Conservation (phyloP, 208 protist species). For the Acanthamoeba lenticulata region DNA sequence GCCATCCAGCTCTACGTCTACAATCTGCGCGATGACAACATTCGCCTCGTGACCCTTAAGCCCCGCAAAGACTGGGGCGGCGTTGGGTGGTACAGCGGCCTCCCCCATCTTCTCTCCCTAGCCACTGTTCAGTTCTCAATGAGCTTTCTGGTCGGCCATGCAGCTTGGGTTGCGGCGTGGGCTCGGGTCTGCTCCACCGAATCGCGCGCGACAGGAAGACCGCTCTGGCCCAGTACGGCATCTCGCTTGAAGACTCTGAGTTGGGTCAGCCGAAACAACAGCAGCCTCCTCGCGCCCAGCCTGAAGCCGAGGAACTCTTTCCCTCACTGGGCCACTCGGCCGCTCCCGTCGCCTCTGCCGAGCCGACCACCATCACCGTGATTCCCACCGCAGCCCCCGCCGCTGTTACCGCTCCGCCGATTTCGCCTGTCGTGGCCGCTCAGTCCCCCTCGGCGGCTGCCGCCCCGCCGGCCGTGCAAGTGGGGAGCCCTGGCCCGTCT, state of each 20-base stretch:
- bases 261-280: neutral
- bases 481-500: too few species aligned
- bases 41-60: neutral
- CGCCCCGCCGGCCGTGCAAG: too few species aligned
- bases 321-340: too few species aligned
- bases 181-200: neutral
- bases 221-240: neutral
- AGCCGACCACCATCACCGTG: too few species aligned
- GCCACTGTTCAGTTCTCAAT: neutral
- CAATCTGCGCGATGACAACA: constrained; percentile 47
- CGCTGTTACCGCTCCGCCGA: too few species aligned
- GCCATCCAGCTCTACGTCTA: constrained; percentile 38
- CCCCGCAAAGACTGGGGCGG: constrained; percentile 53
- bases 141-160: neutral
- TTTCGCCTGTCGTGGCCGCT: too few species aligned
- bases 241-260: neutral
- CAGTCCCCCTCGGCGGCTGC: too few species aligned
- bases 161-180: constrained; percentile 13
- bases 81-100: neutral
- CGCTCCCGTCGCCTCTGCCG: too few species aligned
- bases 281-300: neutral
- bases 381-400: too few species aligned
- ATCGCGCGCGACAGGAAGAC: neutral
- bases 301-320: too few species aligned
- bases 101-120: neutral